Evolutionary conservation across 2,329 filamentous ascomycete species (phyloP).

Genomic region (Botrytis deweyae): DNA sequence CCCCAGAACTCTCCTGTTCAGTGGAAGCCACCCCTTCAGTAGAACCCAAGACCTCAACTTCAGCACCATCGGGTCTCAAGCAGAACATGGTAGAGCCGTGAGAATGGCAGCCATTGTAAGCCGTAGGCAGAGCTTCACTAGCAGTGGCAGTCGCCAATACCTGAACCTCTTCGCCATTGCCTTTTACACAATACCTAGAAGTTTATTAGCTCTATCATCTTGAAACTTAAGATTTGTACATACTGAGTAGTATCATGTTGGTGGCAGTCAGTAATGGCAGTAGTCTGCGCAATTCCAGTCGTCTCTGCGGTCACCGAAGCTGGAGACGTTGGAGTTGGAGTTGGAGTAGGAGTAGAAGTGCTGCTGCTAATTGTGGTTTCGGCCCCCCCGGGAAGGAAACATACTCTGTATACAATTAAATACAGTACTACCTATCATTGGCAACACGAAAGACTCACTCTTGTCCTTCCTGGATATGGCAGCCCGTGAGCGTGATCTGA

Average conservation of each 20-base stretch:
- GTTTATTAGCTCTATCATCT: not conserved
- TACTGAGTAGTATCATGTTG: conserved; percentile 8
- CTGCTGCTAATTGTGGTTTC: not conserved
- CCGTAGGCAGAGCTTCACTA: not conserved
- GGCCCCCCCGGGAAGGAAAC: not conserved
- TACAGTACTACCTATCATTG: not conserved
- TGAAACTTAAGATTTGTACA: not conserved
- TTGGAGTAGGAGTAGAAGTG: not conserved
- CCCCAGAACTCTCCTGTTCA: not conserved
- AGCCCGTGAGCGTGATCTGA: conserved; percentile 1
- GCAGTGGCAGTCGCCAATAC: not conserved
- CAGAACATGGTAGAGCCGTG: conserved; percentile 1
- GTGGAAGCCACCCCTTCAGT: not conserved
- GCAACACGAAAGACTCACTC: not conserved
- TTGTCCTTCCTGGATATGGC: not conserved
- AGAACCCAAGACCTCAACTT: not conserved
- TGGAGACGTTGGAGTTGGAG: not conserved
- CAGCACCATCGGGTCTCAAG: not conserved
- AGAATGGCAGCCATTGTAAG: not conserved
- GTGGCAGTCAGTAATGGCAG: conserved; percentile 1
- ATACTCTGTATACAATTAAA: not conserved
- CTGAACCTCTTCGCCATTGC: conserved; percentile 4
- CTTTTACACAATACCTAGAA: not conserved
- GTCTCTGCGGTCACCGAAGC: not conserved
- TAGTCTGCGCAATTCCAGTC: not conserved